Evolutionary conservation across 129 eudicot species (phyloP).

Genomic region (Helianthus annuus): HanXRQr2.0-SUNRISE NC_035437.2:92672542-92673041

Average conservation of each 20-base stretch:
- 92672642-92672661: conserved; percentile 23
- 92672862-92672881: background rate
- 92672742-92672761: background rate
- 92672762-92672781: background rate
- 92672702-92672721: background rate
- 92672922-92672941: background rate
- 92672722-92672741: background rate
- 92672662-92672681: background rate
- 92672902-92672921: conserved; percentile 12
- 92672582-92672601: background rate
- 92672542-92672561: background rate
- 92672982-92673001: no score
- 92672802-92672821: conserved; percentile 5
- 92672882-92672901: conserved; percentile 1
- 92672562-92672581: background rate
- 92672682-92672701: background rate
- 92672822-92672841: background rate
- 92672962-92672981: background rate
- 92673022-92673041: no score
- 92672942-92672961: background rate
- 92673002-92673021: no score
- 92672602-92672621: conserved; percentile 1
- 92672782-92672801: conserved; percentile 6
- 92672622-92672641: background rate
- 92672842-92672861: conserved; percentile 11